A percentile compares a stretch with the other conserved stretches of the same genome.
Evolutionary conservation across 768 basidiomycete species (phyloP).

Genomic region (Kwoniella newhampshirensis): DNA sequence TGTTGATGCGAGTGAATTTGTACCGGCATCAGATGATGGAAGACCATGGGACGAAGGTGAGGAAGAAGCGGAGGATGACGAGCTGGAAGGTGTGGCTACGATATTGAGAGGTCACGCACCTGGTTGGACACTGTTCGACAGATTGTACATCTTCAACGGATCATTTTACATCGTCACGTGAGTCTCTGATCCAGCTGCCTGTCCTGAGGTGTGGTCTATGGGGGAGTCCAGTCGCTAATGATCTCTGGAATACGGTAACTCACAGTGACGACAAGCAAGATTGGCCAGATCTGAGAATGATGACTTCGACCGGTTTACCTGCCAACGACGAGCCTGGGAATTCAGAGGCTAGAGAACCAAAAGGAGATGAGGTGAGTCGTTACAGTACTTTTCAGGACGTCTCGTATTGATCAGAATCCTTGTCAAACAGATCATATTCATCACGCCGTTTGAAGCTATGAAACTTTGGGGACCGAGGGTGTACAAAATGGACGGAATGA

Average conservation of each 20-base stretch:
- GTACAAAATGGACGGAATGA: constrained; percentile 69
- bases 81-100: constrained; percentile 25
- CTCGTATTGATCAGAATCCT: not conserved
- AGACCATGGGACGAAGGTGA: constrained; percentile 30
- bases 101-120: constrained; percentile 38
- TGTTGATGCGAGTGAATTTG: constrained; percentile 3
- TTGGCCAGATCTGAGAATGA: constrained; percentile 56
- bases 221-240: not conserved
- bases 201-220: not conserved
- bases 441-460: constrained; percentile 64
- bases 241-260: not conserved
- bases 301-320: constrained; percentile 67
- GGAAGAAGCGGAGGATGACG: constrained; percentile 36
- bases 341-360: constrained; percentile 68
- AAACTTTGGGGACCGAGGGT: constrained; percentile 66
- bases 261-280: constrained; percentile 30
- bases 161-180: constrained; percentile 50
- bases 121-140: constrained; percentile 50
- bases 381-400: not conserved
- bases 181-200: too few relatives aligned
- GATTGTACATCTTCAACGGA: constrained; percentile 47
- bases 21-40: constrained; percentile 2
- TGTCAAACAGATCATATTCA: constrained; percentile 53
- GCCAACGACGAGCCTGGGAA: constrained; percentile 66
- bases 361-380: constrained; percentile 60